Percentiles rank a stretch among this genome's conserved stretches.
Evolutionary conservation across 768 basidiomycete species (phyloP).

Genomic region (Rhizopogon roseolus): DNA sequence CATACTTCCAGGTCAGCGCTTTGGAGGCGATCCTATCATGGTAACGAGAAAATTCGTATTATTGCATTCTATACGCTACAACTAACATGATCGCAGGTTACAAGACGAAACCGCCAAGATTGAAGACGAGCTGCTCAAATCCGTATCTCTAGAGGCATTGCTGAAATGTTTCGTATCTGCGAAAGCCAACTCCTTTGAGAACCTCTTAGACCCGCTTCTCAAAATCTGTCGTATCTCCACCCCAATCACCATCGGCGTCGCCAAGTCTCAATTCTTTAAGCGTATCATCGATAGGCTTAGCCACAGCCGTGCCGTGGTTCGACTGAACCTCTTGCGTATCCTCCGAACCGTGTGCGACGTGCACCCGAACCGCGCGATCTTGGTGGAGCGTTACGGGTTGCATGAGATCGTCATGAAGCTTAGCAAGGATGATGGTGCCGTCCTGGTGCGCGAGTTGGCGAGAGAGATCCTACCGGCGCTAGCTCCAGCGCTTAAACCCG

Average conservation of each 20-base stretch:
- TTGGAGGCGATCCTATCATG: slow-evolving; percentile 89
- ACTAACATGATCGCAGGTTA: slow-evolving; percentile 49
- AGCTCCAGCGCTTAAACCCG: slow-evolving; percentile 64
- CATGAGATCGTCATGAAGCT: slow-evolving; percentile 76
- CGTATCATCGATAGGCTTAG: slow-evolving; percentile 80
- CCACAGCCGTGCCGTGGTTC: slow-evolving; percentile 76
- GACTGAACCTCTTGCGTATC: slow-evolving; percentile 85
- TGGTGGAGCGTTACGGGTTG: slow-evolving; percentile 81
- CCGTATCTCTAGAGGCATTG: slow-evolving; percentile 58
- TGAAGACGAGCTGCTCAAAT: slow-evolving; percentile 79
- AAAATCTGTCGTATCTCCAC: slow-evolving; percentile 86
- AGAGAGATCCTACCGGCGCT: slow-evolving; percentile 79
- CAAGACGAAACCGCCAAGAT: slow-evolving; percentile 94
- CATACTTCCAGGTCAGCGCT: slow-evolving; percentile 90
- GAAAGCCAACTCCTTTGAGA: slow-evolving; percentile 89
- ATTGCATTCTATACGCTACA: not conserved
- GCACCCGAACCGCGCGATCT: slow-evolving; percentile 76
- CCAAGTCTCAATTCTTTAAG: slow-evolving; percentile 80
- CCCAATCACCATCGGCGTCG: slow-evolving; percentile 66
- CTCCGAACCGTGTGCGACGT: slow-evolving; percentile 84
- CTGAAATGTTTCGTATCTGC: slow-evolving; percentile 78
- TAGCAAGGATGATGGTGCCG: slow-evolving; percentile 82
- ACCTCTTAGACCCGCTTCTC: slow-evolving; percentile 85
- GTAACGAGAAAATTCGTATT: slow-evolving; percentile 35
- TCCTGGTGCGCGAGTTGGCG: slow-evolving; percentile 86